Conservation (phyloP, 345 rosid species). For the Cochlearia excelsa region DNA sequence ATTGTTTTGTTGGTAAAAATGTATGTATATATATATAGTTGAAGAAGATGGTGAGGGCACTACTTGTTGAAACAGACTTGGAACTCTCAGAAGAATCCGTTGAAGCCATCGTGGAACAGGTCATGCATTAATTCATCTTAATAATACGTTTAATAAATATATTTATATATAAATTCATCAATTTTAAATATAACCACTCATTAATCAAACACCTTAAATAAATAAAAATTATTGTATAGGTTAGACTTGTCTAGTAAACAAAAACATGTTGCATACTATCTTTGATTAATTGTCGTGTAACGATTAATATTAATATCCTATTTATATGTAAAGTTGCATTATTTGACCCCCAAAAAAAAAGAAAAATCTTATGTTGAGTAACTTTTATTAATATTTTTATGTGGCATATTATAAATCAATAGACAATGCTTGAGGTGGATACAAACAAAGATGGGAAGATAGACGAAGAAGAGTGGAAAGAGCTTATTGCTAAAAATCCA, state of each 20-base stretch:
- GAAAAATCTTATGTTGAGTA: no score
- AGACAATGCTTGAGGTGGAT: constrained; percentile 71
- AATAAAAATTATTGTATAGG: no score
- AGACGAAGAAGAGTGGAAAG: constrained; percentile 75
- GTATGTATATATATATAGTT: constrained; percentile 38
- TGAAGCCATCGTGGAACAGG: constrained; percentile 73
- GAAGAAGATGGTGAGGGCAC: constrained; percentile 74
- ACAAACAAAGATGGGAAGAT: constrained; percentile 73
- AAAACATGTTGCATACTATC: no score
- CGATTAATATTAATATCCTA: no score
- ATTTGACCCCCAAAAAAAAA: no score
- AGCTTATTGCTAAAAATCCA: constrained; percentile 59
- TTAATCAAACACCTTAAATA: no score
- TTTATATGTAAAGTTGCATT: no score
- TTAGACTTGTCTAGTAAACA: no score
- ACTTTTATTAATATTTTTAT: not conserved
- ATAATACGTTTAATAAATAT: no score
- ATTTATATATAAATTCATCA: not conserved
- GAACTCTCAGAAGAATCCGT: constrained; percentile 46
- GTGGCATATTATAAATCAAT: constrained; percentile 2
- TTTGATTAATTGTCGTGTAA: no score
- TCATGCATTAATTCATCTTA: constrained; percentile 8
- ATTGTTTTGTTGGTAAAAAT: not conserved
- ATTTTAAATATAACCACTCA: no score
- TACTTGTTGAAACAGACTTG: constrained; percentile 62